These are phyloP conservation scores for Fusarium graminum DNA, from an alignment of 2,329 filamentous ascomycete species.

Conservation along the genomic window DNA sequence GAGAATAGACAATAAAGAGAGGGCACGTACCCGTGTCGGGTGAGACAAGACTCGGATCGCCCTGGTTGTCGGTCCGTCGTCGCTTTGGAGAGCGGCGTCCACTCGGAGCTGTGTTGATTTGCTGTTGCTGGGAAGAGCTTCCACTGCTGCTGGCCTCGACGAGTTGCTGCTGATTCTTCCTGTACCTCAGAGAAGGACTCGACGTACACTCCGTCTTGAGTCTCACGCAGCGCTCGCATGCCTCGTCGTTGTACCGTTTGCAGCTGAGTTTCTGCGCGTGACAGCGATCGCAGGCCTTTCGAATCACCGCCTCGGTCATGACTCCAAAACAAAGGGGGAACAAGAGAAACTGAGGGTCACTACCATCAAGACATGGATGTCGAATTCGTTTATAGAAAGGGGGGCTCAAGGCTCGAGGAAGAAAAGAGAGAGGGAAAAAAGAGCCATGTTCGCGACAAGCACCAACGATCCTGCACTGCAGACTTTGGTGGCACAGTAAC, in stretches of 20 bases:
- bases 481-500: constrained; percentile 33
- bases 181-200: constrained; percentile 58
- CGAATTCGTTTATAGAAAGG: constrained; percentile 35
- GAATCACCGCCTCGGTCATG: constrained; percentile 57
- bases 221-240: constrained; percentile 59
- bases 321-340: constrained; percentile 37
- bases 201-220: constrained; percentile 60
- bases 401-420: not conserved
- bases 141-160: constrained; percentile 32
- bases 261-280: constrained; percentile 62
- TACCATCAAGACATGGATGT: constrained; percentile 48
- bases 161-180: constrained; percentile 51
- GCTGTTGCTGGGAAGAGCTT: constrained; percentile 23
- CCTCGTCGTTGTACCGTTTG: constrained; percentile 57
- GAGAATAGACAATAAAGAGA: constrained; percentile 6
- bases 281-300: constrained; percentile 63
- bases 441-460: constrained; percentile 15
- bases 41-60: constrained; percentile 51
- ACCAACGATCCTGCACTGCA: constrained; percentile 7
- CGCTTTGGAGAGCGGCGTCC: constrained; percentile 55
- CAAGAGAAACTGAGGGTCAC: constrained; percentile 33
- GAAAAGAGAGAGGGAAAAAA: not conserved
- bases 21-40: constrained; percentile 55
- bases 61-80: constrained; percentile 52
- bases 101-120: constrained; percentile 32